phyloP scores from a whole-genome alignment of 73 alveolate genomes.

The Urostyla sp. region DNA sequence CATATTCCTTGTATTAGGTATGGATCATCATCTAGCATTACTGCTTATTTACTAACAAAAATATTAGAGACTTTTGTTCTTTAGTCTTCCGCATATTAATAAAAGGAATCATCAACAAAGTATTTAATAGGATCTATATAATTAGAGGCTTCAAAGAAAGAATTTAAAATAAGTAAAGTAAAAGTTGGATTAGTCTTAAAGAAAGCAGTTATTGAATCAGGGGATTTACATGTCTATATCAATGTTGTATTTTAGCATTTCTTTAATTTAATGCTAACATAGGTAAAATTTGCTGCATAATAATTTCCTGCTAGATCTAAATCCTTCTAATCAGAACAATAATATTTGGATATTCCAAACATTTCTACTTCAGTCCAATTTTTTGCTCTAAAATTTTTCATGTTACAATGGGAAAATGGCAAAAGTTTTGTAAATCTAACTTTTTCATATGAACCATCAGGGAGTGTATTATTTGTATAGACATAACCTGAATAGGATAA shows the following conservation, averaged over 20 bases:
- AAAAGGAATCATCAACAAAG: conserved; percentile 30
- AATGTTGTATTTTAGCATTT: conserved; percentile 13
- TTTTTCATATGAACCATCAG: not conserved
- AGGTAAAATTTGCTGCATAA: conserved; percentile 1
- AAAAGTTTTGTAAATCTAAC: not conserved
- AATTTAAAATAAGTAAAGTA: conserved; percentile 3
- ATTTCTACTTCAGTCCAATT: not conserved
- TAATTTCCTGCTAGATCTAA: not conserved
- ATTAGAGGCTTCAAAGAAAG: conserved; percentile 11
- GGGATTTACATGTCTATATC: not conserved
- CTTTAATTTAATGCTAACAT: conserved; percentile 7
- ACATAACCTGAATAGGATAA: not conserved
- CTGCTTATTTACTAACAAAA: not conserved
- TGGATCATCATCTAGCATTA: not conserved
- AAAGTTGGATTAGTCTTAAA: not conserved
- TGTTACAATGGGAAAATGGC: not conserved
- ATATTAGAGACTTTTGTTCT: not conserved
- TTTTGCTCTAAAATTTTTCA: not conserved
- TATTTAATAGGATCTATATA: not conserved
- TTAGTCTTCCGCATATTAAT: conserved; percentile 17
- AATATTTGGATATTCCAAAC: conserved; percentile 1
- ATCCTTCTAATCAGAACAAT: not conserved
- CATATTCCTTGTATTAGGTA: not conserved
- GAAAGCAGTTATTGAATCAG: not conserved
- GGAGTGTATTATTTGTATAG: not conserved